These are phyloP conservation scores for Aegilops longissima DNA, from an alignment of 176 grass and related monocot genomes.

Conservation along the genomic window DNA sequence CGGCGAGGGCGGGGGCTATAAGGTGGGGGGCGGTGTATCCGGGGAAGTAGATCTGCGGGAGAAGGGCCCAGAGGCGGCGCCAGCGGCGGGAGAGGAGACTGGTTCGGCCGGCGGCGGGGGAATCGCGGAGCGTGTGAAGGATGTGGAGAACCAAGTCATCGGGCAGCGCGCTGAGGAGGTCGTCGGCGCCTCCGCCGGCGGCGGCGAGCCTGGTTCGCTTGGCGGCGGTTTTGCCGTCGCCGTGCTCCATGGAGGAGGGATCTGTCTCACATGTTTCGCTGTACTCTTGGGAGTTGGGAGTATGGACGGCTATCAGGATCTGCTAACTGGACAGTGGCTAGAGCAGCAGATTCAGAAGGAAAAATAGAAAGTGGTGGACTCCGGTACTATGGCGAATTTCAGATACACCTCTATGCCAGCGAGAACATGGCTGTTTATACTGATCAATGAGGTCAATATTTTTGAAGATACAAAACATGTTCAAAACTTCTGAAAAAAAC, in stretches of 20 bases:
- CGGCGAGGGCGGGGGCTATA: neutral
- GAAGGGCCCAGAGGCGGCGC: slow-evolving; percentile 7
- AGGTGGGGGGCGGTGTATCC: neutral
- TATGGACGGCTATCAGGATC: no score
- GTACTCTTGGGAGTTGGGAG: neutral
- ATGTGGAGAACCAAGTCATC: slow-evolving; percentile 14
- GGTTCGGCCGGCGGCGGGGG: neutral
- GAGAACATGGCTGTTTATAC: no score
- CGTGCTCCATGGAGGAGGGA: slow-evolving; percentile 7
- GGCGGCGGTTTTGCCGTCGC: neutral
- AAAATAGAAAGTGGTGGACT: no score
- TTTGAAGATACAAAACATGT: no score
- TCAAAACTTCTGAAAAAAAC: no score
- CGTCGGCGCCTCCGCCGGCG: neutral
- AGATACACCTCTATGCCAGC: no score
- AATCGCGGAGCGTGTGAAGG: neutral
- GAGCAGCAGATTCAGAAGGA: no score
- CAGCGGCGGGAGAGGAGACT: slow-evolving; percentile 33
- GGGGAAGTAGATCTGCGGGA: slow-evolving; percentile 1
- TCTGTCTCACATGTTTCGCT: neutral
- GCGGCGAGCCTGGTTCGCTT: neutral
- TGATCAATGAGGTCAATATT: no score
- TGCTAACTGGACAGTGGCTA: no score
- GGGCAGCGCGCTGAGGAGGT: slow-evolving; percentile 18
- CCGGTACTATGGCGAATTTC: no score